These are phyloP conservation scores for Globisporangium takayamanum DNA, from an alignment of 352 stramenopile species.

Conservation along the genomic window DNA sequence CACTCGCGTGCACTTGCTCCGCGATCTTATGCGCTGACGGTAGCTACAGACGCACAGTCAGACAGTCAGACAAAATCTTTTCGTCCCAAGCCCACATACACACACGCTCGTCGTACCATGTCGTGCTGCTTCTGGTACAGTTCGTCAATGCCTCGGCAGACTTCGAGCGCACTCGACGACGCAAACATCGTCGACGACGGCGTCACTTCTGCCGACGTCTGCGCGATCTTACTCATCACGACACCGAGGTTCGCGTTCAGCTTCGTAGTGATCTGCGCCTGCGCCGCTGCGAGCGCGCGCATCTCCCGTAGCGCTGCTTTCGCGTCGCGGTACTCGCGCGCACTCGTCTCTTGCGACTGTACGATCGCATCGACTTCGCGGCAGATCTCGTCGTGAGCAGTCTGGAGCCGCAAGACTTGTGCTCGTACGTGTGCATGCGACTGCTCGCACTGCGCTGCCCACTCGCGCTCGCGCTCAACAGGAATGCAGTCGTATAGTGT, in stretches of 20 bases:
- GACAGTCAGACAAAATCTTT: neutral
- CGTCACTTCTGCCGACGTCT: constrained; percentile 46
- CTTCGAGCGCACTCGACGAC: constrained; percentile 67
- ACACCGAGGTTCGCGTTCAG: constrained; percentile 60
- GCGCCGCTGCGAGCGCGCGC: constrained; percentile 34
- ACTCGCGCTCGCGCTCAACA: constrained; percentile 74
- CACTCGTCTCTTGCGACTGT: constrained; percentile 31
- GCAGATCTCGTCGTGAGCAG: constrained; percentile 60
- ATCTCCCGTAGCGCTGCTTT: constrained; percentile 42
- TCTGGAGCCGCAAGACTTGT: constrained; percentile 59
- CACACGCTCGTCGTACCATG: constrained; percentile 28
- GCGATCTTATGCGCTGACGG: constrained; percentile 59
- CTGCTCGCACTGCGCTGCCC: constrained; percentile 69
- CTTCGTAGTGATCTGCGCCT: constrained; percentile 53
- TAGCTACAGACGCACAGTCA: constrained; percentile 24
- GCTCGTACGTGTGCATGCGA: constrained; percentile 57
- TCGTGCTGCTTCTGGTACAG: constrained; percentile 73
- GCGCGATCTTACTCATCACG: constrained; percentile 60
- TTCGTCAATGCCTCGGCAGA: constrained; percentile 78
- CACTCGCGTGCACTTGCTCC: constrained; percentile 45
- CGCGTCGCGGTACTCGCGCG: constrained; percentile 36
- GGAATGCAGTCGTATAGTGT: constrained; percentile 80
- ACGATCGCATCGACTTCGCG: constrained; percentile 55
- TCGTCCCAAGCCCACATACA: neutral
- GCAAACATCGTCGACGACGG: constrained; percentile 70